Base-by-base conservation (phyloP, 306 rosid genomes). In the Chamaecrista fasciculata region DNA sequence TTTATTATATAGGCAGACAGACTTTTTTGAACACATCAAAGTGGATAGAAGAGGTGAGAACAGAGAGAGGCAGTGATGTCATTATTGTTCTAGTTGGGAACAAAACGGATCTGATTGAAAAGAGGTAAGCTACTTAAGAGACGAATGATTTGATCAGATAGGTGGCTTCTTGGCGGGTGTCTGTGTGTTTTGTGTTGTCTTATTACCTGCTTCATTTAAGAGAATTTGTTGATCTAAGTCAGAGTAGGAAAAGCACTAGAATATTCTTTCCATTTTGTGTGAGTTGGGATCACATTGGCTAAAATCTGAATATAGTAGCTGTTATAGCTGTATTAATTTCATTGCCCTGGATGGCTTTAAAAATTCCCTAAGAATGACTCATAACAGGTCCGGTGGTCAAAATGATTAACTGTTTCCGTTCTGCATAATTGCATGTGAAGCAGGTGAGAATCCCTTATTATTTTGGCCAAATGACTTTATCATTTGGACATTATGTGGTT, bases 1-100 rank as follows among this genome's bases (percentile, higher is more conserved):
- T 37, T 73, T 44, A 52, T 53, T 46, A 5, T 48, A n/a, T 57
- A 82, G 86, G 81, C 58, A 69, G 86, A 14, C 83, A 82, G 69
- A 82, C 83, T 61, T 82, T 78, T 67, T 74, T 82, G 51, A 82
- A 78, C 69, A 82, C 86, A 47, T 25, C 83, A 39, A 82, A 74
- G 62, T 82, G 86, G 86, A 75, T 82, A 52, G 83, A 82, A 66
- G 83, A 82, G 80, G 86, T 82, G 68, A 77, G 86, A 63, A 78
- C 81, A 28, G 86, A 82, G 73, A 78, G 86, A 69, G 86, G 86
- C 62, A 75, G 83, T 33, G 86, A 82, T 71, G 86, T 82, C 57
- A 78, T 82, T 37, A 75, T 82, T 71, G 86, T 82, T 57, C 78
- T 78, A 52, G 86, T 82, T 55, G 86, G 86, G 69, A 78, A 82